Evolutionary conservation across 495 filamentous ascomycete species (phyloP).

Genomic region (Podospora conica): DNA sequence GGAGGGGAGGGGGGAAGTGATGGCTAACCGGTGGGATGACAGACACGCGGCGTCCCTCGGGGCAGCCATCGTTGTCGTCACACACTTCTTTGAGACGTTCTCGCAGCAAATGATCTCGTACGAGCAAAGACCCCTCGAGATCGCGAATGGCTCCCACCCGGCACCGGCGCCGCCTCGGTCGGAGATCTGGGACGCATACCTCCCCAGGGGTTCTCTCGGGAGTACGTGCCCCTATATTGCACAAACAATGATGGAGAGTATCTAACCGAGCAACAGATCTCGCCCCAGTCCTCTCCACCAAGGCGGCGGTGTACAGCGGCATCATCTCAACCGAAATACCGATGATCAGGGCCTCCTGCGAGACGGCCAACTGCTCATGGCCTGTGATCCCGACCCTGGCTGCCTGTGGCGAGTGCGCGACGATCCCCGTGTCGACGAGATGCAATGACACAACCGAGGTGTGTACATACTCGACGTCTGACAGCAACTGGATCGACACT

Average conservation of each 20-base stretch:
- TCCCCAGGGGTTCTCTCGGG: constrained; percentile 15
- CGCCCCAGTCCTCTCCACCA: constrained; percentile 28
- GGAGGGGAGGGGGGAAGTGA: not conserved
- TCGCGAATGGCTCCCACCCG: constrained; percentile 6
- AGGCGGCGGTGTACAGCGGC: constrained; percentile 34
- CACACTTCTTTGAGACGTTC: constrained; percentile 34
- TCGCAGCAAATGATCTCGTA: constrained; percentile 35
- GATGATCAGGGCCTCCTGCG: constrained; percentile 21
- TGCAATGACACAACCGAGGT: constrained; percentile 20
- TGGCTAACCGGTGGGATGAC: not conserved
- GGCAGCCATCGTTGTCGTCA: constrained; percentile 28
- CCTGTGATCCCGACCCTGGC: constrained; percentile 32
- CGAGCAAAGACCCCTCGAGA: constrained; percentile 20
- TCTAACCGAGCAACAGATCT: constrained; percentile 15
- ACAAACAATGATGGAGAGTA: not conserved
- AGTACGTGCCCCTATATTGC: constrained; percentile 10
- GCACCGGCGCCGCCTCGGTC: constrained; percentile 19
- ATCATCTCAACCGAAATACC: constrained; percentile 28
- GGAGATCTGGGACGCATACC: constrained; percentile 30
- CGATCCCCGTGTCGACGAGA: constrained; percentile 15
- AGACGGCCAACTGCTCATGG: constrained; percentile 32
- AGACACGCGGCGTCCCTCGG: constrained; percentile 34
- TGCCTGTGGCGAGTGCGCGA: constrained; percentile 27
- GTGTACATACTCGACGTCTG: constrained; percentile 28
- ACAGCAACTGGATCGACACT: constrained; percentile 22